Base-by-base conservation (phyloP, 2,329 filamentous ascomycete genomes). In the Claviceps sp. region DNA sequence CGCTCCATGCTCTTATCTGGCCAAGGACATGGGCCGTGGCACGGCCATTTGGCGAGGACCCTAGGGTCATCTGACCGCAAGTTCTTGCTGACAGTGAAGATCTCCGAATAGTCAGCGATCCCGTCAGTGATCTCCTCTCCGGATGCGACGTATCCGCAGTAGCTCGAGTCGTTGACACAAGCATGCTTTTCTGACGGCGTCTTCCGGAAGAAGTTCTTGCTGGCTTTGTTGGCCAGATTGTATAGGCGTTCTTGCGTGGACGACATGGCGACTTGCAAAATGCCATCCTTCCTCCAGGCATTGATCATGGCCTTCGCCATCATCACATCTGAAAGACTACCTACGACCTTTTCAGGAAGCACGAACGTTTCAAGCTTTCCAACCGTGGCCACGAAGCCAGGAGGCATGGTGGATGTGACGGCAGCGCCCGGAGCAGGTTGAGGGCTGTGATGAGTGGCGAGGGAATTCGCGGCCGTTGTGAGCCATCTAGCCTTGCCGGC, bases 61-160 rank as follows among this genome's bases (percentile, higher is more conserved):
- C 72, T 64, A 1, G 59, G 56, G 47, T 76, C 71, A 4, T 62
- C 54, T 2, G 60, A 54, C 4, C 60, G 58, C 6, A 76, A 60
- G 48, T 76, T 73, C 53, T 75, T 76, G 13, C 70, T 75, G 17
- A 76, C 70, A 1, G 74, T 77, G 54, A 75, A 76, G 37, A 76
- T 74, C 59, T 76, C 73, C 1, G 70, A 73, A 56, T 75, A 76
- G 57, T 77, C 73, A 16, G 71, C 71, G 26, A 76, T 66, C 39
- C 72, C 72, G 51, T 72, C 65, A 2, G 71, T 73, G 3, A 74
- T 65, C 58, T 73, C 71, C 56, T 76, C 73, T 0, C 73, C 73
- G 0, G 70, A 73, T 24, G 72, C 73, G 47, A 75, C 69, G 56
- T 76, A 76, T 2, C 73, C 73, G 0, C 72, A 59, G 47, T 73